phyloP scores from a whole-genome alignment of 345 rosid genomes.

The Acer yangbiense region DNA sequence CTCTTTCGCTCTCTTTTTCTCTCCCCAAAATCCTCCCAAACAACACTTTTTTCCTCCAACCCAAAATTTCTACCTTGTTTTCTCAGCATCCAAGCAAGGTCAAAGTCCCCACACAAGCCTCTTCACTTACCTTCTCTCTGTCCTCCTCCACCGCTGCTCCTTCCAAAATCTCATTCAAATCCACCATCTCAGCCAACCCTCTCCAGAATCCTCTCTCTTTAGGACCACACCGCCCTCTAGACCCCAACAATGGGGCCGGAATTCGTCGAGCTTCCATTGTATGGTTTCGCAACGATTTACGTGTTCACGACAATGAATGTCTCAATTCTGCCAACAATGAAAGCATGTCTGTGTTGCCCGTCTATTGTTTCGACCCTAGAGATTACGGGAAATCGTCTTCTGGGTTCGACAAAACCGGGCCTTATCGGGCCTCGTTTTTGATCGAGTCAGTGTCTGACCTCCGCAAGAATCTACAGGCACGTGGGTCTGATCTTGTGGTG shows the following conservation, averaged over 20 bases:
- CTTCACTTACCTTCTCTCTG: conserved; percentile 57
- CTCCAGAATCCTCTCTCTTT: conserved; percentile 79
- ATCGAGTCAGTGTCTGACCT: conserved; percentile 92
- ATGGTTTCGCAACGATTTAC: conserved; percentile 96
- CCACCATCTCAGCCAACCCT: conserved; percentile 82
- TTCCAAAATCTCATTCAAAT: conserved; percentile 65
- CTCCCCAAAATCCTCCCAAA: conserved; percentile 45
- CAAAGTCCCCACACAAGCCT: conserved; percentile 73
- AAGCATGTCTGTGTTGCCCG: conserved; percentile 83
- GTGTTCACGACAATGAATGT: conserved; percentile 90
- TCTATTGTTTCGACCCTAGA: conserved; percentile 94
- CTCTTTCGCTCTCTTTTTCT: conserved; percentile 59
- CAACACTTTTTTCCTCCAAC: conserved; percentile 50
- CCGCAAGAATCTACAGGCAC: conserved; percentile 79
- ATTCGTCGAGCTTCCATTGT: conserved; percentile 85
- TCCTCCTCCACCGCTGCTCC: conserved; percentile 37
- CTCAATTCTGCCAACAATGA: conserved; percentile 82
- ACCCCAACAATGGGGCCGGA: conserved; percentile 81
- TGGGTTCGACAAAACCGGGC: conserved; percentile 91
- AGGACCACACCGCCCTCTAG: conserved; percentile 85
- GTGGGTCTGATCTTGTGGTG: conserved; percentile 93
- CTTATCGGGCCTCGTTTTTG: conserved; percentile 79
- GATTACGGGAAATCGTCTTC: conserved; percentile 90
- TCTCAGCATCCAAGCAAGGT: conserved; percentile 57
- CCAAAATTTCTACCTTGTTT: conserved; percentile 45